phyloP scores from a whole-genome alignment of 2,329 filamentous ascomycete species.

The Fusarium mangiferae region DNA sequence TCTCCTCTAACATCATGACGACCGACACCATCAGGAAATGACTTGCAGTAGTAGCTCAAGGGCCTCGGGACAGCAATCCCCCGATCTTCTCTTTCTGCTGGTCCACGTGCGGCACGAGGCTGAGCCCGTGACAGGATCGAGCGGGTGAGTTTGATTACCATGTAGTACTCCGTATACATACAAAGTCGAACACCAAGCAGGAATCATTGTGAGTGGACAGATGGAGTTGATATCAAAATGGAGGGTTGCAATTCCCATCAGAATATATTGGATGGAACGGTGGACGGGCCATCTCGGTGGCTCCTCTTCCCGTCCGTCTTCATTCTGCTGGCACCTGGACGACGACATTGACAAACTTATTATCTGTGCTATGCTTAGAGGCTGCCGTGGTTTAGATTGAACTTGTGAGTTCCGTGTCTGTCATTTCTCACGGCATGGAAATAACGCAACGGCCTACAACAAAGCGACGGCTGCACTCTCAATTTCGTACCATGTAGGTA shows the following conservation, averaged over 20 bases:
- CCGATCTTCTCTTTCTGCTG: slow-evolving; percentile 1
- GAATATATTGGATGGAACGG: background rate
- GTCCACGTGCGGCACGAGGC: slow-evolving; percentile 31
- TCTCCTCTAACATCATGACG: slow-evolving; percentile 17
- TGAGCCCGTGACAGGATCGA: slow-evolving; percentile 21
- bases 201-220: background rate
- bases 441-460: background rate
- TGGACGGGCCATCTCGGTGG: slow-evolving; percentile 1
- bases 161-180: background rate
- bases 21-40: slow-evolving; percentile 28
- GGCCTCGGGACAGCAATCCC: slow-evolving; percentile 4
- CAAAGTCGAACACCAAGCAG: background rate
- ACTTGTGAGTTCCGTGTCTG: background rate
- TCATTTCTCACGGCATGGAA: slow-evolving; percentile 7
- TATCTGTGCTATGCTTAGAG: background rate
- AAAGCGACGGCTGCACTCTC: slow-evolving; percentile 1
- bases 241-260: background rate
- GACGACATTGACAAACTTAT: background rate
- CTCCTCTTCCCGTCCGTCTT: background rate
- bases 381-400: background rate
- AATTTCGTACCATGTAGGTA: background rate
- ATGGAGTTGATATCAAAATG: background rate
- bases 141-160: slow-evolving; percentile 32
- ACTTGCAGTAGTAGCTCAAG: slow-evolving; percentile 38
- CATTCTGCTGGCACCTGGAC: background rate